Conservation (phyloP, 2,329 filamentous ascomycete species). For the Neoascochyta sp. region DNA sequence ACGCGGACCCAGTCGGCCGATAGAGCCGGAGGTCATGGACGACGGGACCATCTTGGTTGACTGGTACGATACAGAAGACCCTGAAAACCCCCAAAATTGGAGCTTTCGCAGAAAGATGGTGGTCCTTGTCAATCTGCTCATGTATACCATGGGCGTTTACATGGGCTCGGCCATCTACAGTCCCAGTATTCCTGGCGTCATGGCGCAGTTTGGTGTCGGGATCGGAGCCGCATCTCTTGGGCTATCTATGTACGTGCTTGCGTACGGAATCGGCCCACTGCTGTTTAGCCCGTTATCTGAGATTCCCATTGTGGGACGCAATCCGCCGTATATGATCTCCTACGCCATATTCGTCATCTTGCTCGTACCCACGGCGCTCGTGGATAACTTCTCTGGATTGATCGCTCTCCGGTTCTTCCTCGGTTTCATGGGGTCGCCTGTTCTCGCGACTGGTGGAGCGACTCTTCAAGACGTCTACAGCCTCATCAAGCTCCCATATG, state of each 20-base stretch:
- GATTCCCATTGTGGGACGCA: constrained; percentile 63
- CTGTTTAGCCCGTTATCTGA: constrained; percentile 65
- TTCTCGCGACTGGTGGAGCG: constrained; percentile 39
- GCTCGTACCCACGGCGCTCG: constrained; percentile 61
- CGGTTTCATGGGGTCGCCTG: constrained; percentile 40
- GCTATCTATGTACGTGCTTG: constrained; percentile 61
- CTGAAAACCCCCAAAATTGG: constrained; percentile 43
- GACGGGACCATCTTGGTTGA: constrained; percentile 43
- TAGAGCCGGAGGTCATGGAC: constrained; percentile 32
- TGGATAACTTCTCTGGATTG: constrained; percentile 60
- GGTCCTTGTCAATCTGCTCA: constrained; percentile 41
- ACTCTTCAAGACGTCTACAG: constrained; percentile 40
- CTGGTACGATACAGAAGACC: constrained; percentile 44
- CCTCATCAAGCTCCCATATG: constrained; percentile 45
- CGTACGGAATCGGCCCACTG: constrained; percentile 59
- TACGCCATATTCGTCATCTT: constrained; percentile 67
- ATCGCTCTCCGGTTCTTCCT: constrained; percentile 50
- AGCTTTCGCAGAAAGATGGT: constrained; percentile 32
- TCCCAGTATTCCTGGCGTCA: constrained; percentile 45
- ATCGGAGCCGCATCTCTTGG: constrained; percentile 54
- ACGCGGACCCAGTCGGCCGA: constrained; percentile 34
- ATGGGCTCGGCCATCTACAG: constrained; percentile 53
- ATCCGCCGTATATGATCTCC: constrained; percentile 63
- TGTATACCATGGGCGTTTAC: constrained; percentile 62
- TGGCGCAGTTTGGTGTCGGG: constrained; percentile 52